phyloP scores from a whole-genome alignment of 371 early-diverging fungal species.

The Lichtheimia ramosa region DNA sequence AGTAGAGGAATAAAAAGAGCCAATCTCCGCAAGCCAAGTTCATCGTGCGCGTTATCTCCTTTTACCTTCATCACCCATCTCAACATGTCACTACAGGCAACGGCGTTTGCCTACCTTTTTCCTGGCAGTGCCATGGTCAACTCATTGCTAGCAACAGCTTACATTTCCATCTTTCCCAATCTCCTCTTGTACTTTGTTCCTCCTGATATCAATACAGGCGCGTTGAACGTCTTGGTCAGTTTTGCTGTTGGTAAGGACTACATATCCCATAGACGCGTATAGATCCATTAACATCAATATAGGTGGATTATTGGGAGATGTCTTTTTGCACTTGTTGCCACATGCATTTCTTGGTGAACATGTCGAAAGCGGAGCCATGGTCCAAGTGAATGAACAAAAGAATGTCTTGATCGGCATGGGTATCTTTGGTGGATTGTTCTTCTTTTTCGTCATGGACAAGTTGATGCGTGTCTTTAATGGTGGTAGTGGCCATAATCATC shows the following conservation, averaged over 20 bases:
- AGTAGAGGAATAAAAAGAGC: too few relatives aligned
- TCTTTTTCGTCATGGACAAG: constrained; percentile 81
- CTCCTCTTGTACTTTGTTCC: constrained; percentile 81
- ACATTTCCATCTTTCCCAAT: constrained; percentile 85
- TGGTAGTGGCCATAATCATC: constrained; percentile 59
- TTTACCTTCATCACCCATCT: not conserved
- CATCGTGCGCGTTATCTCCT: too few relatives aligned
- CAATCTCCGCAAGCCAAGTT: too few relatives aligned
- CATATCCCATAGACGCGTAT: too few relatives aligned
- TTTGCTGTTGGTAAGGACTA: constrained; percentile 75
- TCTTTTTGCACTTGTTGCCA: constrained; percentile 82
- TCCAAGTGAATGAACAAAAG: constrained; percentile 51
- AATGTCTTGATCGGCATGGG: constrained; percentile 73
- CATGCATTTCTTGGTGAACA: constrained; percentile 71
- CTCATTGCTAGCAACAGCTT: constrained; percentile 77
- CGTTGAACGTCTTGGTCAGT: constrained; percentile 75
- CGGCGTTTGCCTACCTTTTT: constrained; percentile 55
- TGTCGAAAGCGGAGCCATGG: constrained; percentile 39
- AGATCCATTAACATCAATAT: not conserved
- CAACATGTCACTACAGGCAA: constrained; percentile 40
- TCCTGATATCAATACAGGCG: constrained; percentile 69
- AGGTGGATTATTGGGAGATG: constrained; percentile 83
- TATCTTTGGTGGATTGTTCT: constrained; percentile 74
- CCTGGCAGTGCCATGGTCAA: constrained; percentile 67
- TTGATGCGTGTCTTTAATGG: constrained; percentile 79